Conservation (phyloP, 2,329 filamentous ascomycete genomes). For the Ophiocordyceps unilateralis region DNA sequence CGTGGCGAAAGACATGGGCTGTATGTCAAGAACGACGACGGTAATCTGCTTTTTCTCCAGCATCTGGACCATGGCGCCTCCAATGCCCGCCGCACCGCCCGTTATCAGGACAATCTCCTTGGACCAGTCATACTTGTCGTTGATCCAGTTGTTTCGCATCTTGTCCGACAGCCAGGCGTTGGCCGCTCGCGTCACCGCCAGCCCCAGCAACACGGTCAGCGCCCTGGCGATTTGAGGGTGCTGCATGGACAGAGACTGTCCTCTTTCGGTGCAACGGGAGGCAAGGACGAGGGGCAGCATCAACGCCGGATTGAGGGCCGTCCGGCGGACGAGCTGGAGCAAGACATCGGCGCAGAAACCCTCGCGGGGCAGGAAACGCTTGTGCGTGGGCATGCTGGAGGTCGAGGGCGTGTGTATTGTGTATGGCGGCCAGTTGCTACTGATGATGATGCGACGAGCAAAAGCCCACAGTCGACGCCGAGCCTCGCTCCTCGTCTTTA, state of each 20-base stretch:
- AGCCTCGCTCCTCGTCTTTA: no score
- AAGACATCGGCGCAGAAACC: constrained; percentile 45
- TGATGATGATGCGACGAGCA: not conserved
- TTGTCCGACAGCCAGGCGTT: constrained; percentile 16
- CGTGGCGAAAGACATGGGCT: constrained; percentile 36
- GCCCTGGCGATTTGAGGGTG: constrained; percentile 32
- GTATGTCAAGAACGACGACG: constrained; percentile 56
- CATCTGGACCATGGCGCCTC: constrained; percentile 43
- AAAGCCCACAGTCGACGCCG: not conserved
- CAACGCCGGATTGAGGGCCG: constrained; percentile 45
- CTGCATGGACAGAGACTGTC: constrained; percentile 33
- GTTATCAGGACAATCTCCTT: constrained; percentile 58
- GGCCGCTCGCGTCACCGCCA: constrained; percentile 11
- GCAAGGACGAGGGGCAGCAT: constrained; percentile 46
- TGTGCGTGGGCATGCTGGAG: constrained; percentile 23
- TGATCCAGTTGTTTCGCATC: constrained; percentile 17
- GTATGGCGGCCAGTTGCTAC: not conserved
- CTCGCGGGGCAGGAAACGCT: constrained; percentile 35
- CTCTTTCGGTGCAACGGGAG: constrained; percentile 44
- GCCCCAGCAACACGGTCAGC: constrained; percentile 20
- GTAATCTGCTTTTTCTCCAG: constrained; percentile 48
- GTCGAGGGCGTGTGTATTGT: not conserved
- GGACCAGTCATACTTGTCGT: constrained; percentile 41
- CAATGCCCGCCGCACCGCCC: constrained; percentile 59
- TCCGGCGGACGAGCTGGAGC: constrained; percentile 37